Evolutionary conservation across 2,329 filamentous ascomycete species (phyloP).

Genomic region (Penicillium brasilianum): DNA sequence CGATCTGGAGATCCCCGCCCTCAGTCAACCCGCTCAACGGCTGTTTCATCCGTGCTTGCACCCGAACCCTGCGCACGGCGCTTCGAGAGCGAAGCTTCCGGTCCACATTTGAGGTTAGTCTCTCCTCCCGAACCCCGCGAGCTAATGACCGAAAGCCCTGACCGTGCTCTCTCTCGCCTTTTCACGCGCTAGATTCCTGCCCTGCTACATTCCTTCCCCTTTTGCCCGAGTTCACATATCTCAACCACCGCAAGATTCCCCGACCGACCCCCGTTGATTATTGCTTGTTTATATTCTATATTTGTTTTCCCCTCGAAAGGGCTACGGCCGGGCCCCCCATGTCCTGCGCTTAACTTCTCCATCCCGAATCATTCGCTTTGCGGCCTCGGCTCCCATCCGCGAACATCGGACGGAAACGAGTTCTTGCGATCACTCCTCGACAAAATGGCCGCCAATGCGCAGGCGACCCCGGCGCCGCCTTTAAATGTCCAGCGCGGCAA

Average conservation of each 20-base stretch:
- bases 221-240: slow-evolving; percentile 17
- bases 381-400: slow-evolving; percentile 15
- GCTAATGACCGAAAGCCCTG: slow-evolving; percentile 23
- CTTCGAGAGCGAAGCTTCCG: slow-evolving; percentile 16
- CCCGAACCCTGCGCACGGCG: background rate
- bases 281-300: slow-evolving; percentile 9
- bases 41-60: slow-evolving; percentile 3
- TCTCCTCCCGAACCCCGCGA: slow-evolving; percentile 26
- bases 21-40: slow-evolving; percentile 4
- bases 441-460: slow-evolving; percentile 22
- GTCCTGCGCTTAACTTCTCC: slow-evolving; percentile 33
- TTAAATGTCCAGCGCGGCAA: slow-evolving; percentile 48
- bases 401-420: slow-evolving; percentile 8
- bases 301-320: slow-evolving; percentile 26
- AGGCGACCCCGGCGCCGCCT: slow-evolving; percentile 34
- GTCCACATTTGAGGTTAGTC: slow-evolving; percentile 23
- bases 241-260: slow-evolving; percentile 19
- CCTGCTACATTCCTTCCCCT: slow-evolving; percentile 28
- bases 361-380: slow-evolving; percentile 12
- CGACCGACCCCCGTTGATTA: slow-evolving; percentile 5
- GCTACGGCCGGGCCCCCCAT: slow-evolving; percentile 35
- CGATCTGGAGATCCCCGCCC: slow-evolving; percentile 1
- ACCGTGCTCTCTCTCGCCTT: slow-evolving; percentile 8
- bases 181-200: slow-evolving; percentile 26
- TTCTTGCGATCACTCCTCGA: slow-evolving; percentile 11